Evolutionary conservation across 371 early-diverging fungal genomes (phyloP), one percentile per base, ranked within the genome.

Genomic region (Rhizopus stolonifer): DNA sequence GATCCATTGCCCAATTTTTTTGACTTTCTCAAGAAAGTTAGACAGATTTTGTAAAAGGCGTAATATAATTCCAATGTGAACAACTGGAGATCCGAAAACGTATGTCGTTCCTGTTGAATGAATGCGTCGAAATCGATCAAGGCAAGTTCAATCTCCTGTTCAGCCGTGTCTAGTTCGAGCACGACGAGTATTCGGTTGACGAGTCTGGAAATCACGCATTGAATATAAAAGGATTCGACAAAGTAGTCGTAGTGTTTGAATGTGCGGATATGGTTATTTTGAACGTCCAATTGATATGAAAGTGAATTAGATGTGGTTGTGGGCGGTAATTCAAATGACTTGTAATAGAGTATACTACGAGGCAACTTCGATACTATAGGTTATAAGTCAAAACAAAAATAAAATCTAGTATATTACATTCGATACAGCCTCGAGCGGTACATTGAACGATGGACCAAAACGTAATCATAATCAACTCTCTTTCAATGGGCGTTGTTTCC

Each of bases 151-250:
- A 59, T 34, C 10, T 34, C 38, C 11, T 36, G 24, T 26, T 52
- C 44, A 5, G 29, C 23, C 11, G 46, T 22, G 21, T 15, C 11
- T 2, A 4, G 6, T 31, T 15, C 10, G 31, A 47, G 3, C 15
- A 15, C 4, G 3, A 29, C n/a, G 1, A 17, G 23, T 1, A 52
- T 19, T 14, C 42, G 46, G 6, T 50, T 52, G 7, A 50, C 55
- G 6, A 56, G 19, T 13, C 18, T 45, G n/a, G 60, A 31, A 21
- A 66, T 44, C n/a, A 67, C 64, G 0, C 62, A 47, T 25, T 55
- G 50, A 18, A 57, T 51, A 21, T 65, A 71, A 51, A 69, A 71
- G 1, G 67, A 60, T 33, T 74, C 74, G n/a, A 69, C 46, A 1
- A 71, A 14, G 19, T 66, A 60, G 19, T 52, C 22, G n/a, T 70